Evolutionary conservation across 1,284 basidiomycete species (phyloP), one percentile per base, ranked within the genome.

Genomic region (Uromyces viciae-fabae): DNA sequence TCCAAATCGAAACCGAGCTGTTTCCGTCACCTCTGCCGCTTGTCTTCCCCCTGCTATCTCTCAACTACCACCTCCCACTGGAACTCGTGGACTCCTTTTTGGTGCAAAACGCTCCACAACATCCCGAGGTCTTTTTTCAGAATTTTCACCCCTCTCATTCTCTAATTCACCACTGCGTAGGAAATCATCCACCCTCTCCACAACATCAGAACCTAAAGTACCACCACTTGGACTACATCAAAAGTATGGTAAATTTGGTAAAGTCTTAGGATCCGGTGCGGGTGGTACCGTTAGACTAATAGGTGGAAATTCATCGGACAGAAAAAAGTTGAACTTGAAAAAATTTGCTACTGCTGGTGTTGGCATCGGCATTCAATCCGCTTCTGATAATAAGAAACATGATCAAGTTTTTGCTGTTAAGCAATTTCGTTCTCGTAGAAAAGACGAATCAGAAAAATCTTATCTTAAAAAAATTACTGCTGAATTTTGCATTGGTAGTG

Each of bases 221-320:
- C 85, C 86, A 62, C 93, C 98, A 82, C 94, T 94, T 3, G 94
- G 97, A 85, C 88, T 99, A 81, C 89, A 93, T 62, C 98, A 99
- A 88, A 98, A 98, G 89, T 99, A 99, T 85, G 97, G 97, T 83
- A 99, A 99, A 86, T 98, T 96, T 94, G 97, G 96, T 75, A 91
- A 94, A 81, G 91, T 96, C 17, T 90, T 99, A 17, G 97, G 97
- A 19, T 94, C 92, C 15, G 97, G 97, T 64, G 97, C 97, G 0
- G 97, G 97, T 52, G 97, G 97, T 40, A 99, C 97, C 0, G 97
- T 99, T 56, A 91, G 97, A 62, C 89, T 99, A 82, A 97, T 99
- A 88, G 96, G 95, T 88, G 92, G 91, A 81, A 90, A 88, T 84
- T 25, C 46, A 25, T 36, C 49, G 3, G 38, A 58, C 22, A 56